Base-by-base conservation (phyloP, 768 basidiomycete genomes). In the Lepiota subincarnata region DNA sequence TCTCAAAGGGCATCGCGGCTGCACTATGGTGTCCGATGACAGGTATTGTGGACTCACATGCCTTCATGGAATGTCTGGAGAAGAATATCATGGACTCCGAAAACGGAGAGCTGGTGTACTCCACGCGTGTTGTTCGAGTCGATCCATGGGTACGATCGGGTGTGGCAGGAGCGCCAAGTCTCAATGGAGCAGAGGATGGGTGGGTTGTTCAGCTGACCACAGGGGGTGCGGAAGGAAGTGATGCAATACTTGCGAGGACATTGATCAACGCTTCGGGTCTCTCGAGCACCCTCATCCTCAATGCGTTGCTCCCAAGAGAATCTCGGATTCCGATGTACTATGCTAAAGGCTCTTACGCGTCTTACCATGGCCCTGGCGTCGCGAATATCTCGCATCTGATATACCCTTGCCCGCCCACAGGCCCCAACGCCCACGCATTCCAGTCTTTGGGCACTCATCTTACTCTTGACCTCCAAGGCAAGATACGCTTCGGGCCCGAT, bases 391-490 rank as follows among this genome's bases (percentile, higher is more conserved):
- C 76, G 3, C 86, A 84, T 59, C 80, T 99, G 55, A 83, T 99
- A 62, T 98, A 99, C 70, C 95, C 96, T 2, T 94, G 90, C 57
- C 94, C 96, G 3, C 77, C 82, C 49, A 79, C 76, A 8, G 80
- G 79, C 7, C 73, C 73, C 36, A 77, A 75, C 53, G 75, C 71
- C 3, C 78, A 86, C 48, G 77, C 82, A 6, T 89, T 96, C 64
- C 86, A 90, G 55, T 89, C 89, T 2, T 76, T 98, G 6, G 96
- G 97, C 2, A 95, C 93, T 10, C 97, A 98, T 70, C 74, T 98
- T 20, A 93, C 92, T 22, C 70, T 98, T 39, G 92, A 94, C 66
- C 64, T 98, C 56, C 79, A 86, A 44, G 89, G 90, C 0, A 87
- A 88, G 56, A 79, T 98, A 48, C 81, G 83, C 26, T 98, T 98